A percentile compares a stretch with the other conserved stretches of the same genome.
Evolutionary conservation across 1,139 yeast species (phyloP).

Genomic region (Scheffersomyces illinoinensis): DNA sequence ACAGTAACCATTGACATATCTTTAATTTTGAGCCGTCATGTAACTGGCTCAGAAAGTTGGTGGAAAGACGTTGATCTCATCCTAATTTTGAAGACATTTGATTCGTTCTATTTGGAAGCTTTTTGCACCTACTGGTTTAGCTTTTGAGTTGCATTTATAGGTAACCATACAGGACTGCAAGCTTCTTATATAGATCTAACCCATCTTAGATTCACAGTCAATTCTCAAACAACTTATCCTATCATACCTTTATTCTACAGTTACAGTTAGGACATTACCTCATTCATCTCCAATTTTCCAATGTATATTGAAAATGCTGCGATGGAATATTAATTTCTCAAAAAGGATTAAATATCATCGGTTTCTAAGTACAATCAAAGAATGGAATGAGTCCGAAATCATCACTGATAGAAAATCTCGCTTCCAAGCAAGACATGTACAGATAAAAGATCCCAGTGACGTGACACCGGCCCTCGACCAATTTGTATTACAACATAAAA

Average conservation of each 20-base stretch:
- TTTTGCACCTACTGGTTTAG: too few relatives aligned
- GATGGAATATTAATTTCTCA: not conserved
- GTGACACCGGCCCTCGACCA: constrained; percentile 37
- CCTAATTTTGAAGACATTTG: not conserved
- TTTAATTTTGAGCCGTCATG: not conserved
- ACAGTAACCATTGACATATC: not conserved
- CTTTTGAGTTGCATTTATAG: too few relatives aligned
- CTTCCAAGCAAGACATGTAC: constrained; percentile 59
- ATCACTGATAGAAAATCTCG: constrained; percentile 52
- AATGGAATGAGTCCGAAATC: constrained; percentile 33
- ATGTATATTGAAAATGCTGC: not conserved
- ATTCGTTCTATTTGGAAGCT: not conserved
- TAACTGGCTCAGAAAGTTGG: not conserved
- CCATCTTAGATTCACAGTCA: not conserved
- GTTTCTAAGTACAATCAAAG: constrained; percentile 4
- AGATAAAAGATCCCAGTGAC: constrained; percentile 34
- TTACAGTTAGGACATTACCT: too few relatives aligned
- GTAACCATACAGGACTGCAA: not conserved
- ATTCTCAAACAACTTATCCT: not conserved
- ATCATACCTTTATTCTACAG: not conserved
- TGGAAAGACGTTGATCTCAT: not conserved
- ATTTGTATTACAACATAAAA: constrained; percentile 39
- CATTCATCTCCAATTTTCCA: not conserved
- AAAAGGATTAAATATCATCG: not conserved
- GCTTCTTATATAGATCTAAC: not conserved